These are phyloP conservation scores for Penicillium paradoxum DNA, from an alignment of 495 filamentous ascomycete species.

Conservation along the genomic window DNA sequence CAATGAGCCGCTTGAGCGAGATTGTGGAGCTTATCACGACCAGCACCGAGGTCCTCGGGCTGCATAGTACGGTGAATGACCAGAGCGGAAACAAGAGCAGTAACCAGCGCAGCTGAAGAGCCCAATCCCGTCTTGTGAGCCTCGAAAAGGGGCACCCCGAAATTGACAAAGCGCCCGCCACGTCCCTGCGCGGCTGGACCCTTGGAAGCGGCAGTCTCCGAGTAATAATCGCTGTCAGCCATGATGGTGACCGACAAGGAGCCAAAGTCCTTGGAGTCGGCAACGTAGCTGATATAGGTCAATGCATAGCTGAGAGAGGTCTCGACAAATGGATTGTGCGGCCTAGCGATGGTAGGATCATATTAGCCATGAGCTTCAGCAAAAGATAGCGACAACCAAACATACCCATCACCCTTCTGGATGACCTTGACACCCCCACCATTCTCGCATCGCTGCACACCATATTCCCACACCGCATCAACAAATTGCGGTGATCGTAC, in stretches of 20 bases:
- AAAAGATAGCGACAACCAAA: neutral
- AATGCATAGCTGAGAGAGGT: slow-evolving; percentile 83
- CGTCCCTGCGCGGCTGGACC: slow-evolving; percentile 18
- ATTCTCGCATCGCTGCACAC: slow-evolving; percentile 59
- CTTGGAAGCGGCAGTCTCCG: slow-evolving; percentile 51
- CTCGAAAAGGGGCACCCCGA: slow-evolving; percentile 64
- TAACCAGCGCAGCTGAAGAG: slow-evolving; percentile 91
- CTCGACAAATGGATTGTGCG: slow-evolving; percentile 80
- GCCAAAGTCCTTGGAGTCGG: slow-evolving; percentile 52
- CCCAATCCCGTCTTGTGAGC: slow-evolving; percentile 97
- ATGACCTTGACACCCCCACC: slow-evolving; percentile 72
- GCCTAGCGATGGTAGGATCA: slow-evolving; percentile 16
- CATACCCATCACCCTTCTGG: slow-evolving; percentile 72
- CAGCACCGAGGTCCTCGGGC: slow-evolving; percentile 47
- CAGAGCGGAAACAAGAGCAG: slow-evolving; percentile 77
- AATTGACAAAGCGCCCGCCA: slow-evolving; percentile 62
- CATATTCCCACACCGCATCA: slow-evolving; percentile 81
- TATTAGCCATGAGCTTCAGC: neutral
- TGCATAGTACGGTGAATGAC: slow-evolving; percentile 74
- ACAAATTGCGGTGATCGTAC: slow-evolving; percentile 89
- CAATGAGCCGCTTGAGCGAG: slow-evolving; percentile 91
- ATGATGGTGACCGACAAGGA: slow-evolving; percentile 78
- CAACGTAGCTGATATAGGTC: slow-evolving; percentile 64
- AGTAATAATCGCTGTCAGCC: slow-evolving; percentile 96
- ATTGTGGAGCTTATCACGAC: slow-evolving; percentile 68